Conservation (phyloP, 2,329 filamentous ascomycete genomes). For the Stachybotrys chlorohalonatus region DNA sequence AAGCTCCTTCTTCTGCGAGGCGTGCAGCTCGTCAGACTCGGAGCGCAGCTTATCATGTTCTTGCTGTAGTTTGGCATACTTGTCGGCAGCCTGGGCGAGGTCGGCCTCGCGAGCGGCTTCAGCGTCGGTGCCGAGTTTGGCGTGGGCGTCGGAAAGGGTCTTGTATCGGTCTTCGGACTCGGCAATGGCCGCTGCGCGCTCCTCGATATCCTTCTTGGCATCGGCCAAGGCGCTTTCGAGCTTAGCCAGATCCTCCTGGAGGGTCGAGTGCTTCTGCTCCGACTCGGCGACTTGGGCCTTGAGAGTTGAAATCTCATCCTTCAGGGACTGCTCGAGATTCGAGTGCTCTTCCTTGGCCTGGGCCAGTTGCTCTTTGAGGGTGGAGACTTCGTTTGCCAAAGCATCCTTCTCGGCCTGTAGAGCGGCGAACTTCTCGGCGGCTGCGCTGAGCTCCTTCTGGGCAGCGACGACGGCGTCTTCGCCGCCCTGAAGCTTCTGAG, state of each 20-base stretch:
- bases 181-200: slow-evolving; percentile 18
- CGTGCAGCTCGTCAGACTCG: slow-evolving; percentile 17
- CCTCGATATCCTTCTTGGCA: slow-evolving; percentile 13
- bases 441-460: slow-evolving; percentile 9
- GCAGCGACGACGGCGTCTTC: slow-evolving; percentile 7
- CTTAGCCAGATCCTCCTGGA: slow-evolving; percentile 19
- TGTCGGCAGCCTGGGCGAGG: slow-evolving; percentile 7
- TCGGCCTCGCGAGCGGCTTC: slow-evolving; percentile 10
- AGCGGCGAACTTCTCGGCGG: slow-evolving; percentile 15
- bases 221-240: slow-evolving; percentile 21
- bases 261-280: slow-evolving; percentile 19
- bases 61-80: slow-evolving; percentile 8
- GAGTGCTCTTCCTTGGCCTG: slow-evolving; percentile 24
- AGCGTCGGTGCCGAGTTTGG: slow-evolving; percentile 16
- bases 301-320: slow-evolving; percentile 20
- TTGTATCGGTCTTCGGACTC: slow-evolving; percentile 16
- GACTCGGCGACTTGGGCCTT: slow-evolving; percentile 24
- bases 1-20: slow-evolving; percentile 20
- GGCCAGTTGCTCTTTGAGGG: slow-evolving; percentile 22
- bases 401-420: slow-evolving; percentile 18
- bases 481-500: slow-evolving; percentile 9
- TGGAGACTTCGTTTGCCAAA: slow-evolving; percentile 21
- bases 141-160: slow-evolving; percentile 14
- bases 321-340: slow-evolving; percentile 19
- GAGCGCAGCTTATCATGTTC: slow-evolving; percentile 13